These are phyloP conservation scores for Agrocybe praecox DNA, from an alignment of 768 basidiomycete species.

Conservation along the genomic window DNA sequence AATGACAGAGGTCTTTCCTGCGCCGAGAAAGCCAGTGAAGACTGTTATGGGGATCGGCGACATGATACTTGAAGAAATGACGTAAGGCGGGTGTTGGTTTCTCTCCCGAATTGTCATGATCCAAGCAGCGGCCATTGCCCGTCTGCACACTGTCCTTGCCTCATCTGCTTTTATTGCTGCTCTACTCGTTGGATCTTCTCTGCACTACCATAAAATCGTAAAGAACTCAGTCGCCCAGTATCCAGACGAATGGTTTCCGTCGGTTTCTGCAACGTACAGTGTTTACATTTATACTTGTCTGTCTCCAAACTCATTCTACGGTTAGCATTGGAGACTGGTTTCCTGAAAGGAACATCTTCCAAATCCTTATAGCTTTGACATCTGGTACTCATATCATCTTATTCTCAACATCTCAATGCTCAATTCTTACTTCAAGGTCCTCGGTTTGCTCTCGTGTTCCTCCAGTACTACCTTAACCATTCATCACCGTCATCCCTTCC, in stretches of 20 bases:
- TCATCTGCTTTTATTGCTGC: constrained; percentile 66
- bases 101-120: constrained; percentile 17
- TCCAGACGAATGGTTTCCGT: constrained; percentile 90
- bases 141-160: constrained; percentile 67
- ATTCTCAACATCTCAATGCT: background rate
- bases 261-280: constrained; percentile 84
- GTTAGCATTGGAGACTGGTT: constrained; percentile 88
- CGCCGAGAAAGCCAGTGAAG: constrained; percentile 92
- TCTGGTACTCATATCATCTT: constrained; percentile 47
- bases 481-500: constrained; percentile 44
- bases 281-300: constrained; percentile 24
- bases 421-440: constrained; percentile 49
- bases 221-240: constrained; percentile 84
- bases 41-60: constrained; percentile 82
- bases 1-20: constrained; percentile 81
- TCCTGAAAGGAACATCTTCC: constrained; percentile 83
- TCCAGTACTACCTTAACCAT: constrained; percentile 64
- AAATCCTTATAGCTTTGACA: constrained; percentile 85
- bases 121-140: constrained; percentile 59
- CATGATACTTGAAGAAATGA: constrained; percentile 7
- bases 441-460: constrained; percentile 64
- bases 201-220: constrained; percentile 86
- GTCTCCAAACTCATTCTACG: background rate
- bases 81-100: background rate
- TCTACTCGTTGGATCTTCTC: constrained; percentile 59